Conservation (phyloP, 1,284 basidiomycete genomes). For the Sanghuangporus baumii region DNA sequence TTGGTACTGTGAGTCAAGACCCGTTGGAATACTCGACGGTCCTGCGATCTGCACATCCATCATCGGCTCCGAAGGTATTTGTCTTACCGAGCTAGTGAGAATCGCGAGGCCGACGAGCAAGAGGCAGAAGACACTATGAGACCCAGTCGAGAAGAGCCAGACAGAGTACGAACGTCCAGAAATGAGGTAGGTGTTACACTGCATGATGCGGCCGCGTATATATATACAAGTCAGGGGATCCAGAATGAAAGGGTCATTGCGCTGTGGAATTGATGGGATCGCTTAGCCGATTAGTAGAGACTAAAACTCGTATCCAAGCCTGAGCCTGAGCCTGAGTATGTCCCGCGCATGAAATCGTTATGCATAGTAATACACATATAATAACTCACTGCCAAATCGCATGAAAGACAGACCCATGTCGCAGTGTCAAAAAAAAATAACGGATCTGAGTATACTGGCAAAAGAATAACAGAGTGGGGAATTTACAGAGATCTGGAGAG, state of each 20-base stretch:
- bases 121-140: neutral
- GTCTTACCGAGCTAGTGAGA: neutral
- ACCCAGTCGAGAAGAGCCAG: neutral
- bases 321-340: conserved; percentile 8
- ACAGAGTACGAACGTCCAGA: neutral
- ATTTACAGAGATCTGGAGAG: neutral
- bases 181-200: neutral
- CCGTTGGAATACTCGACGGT: conserved; percentile 1
- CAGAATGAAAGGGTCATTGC: conserved; percentile 16
- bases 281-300: conserved; percentile 1
- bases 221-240: conserved; percentile 6
- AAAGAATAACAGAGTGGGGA: neutral
- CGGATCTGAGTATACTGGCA: neutral
- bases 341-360: neutral
- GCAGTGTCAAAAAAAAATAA: too few relatives aligned
- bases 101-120: neutral
- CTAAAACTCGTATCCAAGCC: conserved; percentile 4
- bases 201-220: conserved; percentile 2
- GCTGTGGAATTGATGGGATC: conserved; percentile 11
- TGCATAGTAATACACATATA: too few relatives aligned
- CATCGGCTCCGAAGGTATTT: neutral
- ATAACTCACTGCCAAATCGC: neutral
- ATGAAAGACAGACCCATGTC: too few relatives aligned
- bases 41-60: conserved; percentile 1
- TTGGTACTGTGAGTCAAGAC: neutral